phyloP scores from a whole-genome alignment of 805 yeast genomes.

The Tetrapisispora pingtungensis region DNA sequence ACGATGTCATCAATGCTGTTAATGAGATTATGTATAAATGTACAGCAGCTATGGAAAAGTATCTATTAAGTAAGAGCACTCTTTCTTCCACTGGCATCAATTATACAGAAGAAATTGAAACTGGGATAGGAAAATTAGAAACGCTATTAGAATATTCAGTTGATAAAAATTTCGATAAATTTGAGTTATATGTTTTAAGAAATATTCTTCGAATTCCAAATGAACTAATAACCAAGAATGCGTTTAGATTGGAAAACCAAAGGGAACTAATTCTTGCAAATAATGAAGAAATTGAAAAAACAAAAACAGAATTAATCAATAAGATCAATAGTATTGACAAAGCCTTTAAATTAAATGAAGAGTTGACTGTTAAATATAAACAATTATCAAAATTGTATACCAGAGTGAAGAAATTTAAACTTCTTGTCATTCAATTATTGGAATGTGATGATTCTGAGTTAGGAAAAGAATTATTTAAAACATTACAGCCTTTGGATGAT shows the following conservation, averaged over 20 bases:
- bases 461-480: constrained; percentile 10
- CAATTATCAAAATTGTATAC: constrained; percentile 11
- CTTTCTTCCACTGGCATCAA: constrained; percentile 13
- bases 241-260: constrained; percentile 61
- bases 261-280: constrained; percentile 33
- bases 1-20: constrained; percentile 80
- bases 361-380: constrained; percentile 12
- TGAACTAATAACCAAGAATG: constrained; percentile 54
- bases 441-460: constrained; percentile 6
- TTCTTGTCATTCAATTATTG: constrained; percentile 6
- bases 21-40: constrained; percentile 77
- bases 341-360: constrained; percentile 11
- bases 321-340: constrained; percentile 17
- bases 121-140: constrained; percentile 77
- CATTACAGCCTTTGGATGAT: constrained; percentile 23
- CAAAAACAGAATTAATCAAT: constrained; percentile 9
- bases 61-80: constrained; percentile 31
- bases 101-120: constrained; percentile 45
- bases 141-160: constrained; percentile 63
- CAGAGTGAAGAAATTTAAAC: constrained; percentile 18
- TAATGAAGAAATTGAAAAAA: constrained; percentile 5
- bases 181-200: constrained; percentile 71
- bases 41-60: constrained; percentile 65
- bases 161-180: constrained; percentile 75
- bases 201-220: constrained; percentile 65